Evolutionary conservation across 192 early-diverging fungal genomes (phyloP), one percentile per base, ranked within the genome.

Genomic region (Backusella mclennaniae): DNA sequence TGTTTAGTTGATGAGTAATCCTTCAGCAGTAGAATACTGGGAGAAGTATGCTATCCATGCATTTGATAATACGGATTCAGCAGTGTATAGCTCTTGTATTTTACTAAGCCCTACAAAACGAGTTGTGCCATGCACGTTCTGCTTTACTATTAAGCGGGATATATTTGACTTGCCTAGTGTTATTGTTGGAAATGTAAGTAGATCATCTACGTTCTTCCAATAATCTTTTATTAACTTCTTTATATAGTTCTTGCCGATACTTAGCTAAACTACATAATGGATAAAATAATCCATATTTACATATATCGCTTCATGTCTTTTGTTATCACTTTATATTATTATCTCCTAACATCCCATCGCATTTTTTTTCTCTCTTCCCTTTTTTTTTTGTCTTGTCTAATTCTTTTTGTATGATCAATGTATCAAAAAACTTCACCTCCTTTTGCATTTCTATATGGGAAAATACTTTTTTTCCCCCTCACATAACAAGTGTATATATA

Each of bases 101-200:
- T 75, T 98, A 72, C 79, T 96, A 41, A 87, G 89, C 29, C 93
- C 95, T 0, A 84, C 87, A 26, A 89, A 91, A 46, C 69, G 87
- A 26, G 77, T 88, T 14, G 93, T 98, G 19, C 92, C 94, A 2
- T 96, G 96, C 78, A 93, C 95, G 1, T 95, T 98, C 76, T 96
- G 95, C 74, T 97, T 98, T 80, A 97, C 97, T 12, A 97, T 98
- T 87, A 97, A 96, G 83, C 84, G 96, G 31, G 97, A 97, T 81
- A 94, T 97, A 73, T 98, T 98, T 91, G 97, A 96, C 82, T 93
- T 98, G 36, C 96, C 96, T 2, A 82, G 94, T 75, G 95, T 90
- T 39, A 90, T 95, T 73, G 88, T 95, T 53, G 93, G 93, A 35
- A 93, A 95, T 82, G 82, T 80, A 83, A 77, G 78, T 9, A 35